These are phyloP conservation scores for Lasiodiplodia sp. DNA, from an alignment of 2,329 filamentous ascomycete species.

Conservation along the genomic window DNA sequence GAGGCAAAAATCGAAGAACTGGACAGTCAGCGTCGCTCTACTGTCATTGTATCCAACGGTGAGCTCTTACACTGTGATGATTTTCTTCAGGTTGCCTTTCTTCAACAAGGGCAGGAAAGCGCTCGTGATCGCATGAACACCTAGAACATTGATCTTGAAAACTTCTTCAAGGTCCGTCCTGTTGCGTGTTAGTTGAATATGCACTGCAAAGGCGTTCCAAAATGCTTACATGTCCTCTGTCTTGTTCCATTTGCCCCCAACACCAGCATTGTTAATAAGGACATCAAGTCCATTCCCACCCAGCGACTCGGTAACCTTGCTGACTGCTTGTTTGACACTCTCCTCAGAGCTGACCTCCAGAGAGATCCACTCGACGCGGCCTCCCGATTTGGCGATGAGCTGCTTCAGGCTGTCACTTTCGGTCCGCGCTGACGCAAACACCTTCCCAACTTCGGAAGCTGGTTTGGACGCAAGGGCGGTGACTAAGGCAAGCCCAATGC, in stretches of 20 bases:
- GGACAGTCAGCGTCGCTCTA: background rate
- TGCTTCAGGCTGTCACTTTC: constrained; percentile 44
- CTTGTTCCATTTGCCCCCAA: background rate
- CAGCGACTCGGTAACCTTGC: constrained; percentile 37
- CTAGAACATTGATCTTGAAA: constrained; percentile 49
- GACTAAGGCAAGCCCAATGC: constrained; percentile 47
- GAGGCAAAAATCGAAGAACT: constrained; percentile 55
- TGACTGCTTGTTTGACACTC: constrained; percentile 46
- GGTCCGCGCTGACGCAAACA: constrained; percentile 51
- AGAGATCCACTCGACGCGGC: constrained; percentile 38
- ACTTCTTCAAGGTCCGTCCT: constrained; percentile 38
- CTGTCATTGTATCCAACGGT: background rate
- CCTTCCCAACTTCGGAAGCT: constrained; percentile 42
- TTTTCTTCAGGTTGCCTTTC: constrained; percentile 51
- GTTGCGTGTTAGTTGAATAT: background rate
- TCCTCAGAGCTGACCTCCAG: constrained; percentile 53
- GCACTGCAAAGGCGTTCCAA: background rate
- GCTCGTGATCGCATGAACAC: constrained; percentile 49
- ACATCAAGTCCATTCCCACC: background rate
- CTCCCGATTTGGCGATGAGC: constrained; percentile 41
- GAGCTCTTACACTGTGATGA: constrained; percentile 52
- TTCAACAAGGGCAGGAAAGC: constrained; percentile 50
- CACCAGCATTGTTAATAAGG: constrained; percentile 13
- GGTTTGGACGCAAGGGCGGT: constrained; percentile 40
- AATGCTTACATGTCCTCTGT: background rate